A percentile compares a stretch with the other conserved stretches of the same genome.
Conservation (phyloP, 495 filamentous ascomycete genomes). For the Hypoxylon crocopeplum region DNA sequence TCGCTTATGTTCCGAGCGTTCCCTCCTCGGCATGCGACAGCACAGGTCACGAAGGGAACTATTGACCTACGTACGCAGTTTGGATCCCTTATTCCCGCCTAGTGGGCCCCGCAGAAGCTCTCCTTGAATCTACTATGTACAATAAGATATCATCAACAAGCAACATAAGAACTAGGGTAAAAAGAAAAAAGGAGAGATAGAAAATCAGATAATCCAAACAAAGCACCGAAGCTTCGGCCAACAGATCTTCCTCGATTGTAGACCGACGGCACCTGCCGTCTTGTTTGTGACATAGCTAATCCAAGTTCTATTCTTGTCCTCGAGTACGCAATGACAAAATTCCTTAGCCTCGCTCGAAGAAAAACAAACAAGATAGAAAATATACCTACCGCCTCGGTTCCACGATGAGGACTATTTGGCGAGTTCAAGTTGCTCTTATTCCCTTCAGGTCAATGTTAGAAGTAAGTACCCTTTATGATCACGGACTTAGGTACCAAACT, state of each 20-base stretch:
- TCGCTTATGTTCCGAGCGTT: conserved; percentile 24
- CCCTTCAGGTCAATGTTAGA: too few relatives aligned
- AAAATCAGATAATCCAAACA: conserved; percentile 5
- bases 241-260: conserved; percentile 24
- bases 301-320: conserved; percentile 10
- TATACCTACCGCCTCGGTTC: too few relatives aligned
- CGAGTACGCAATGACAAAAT: neutral
- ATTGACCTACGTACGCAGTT: neutral
- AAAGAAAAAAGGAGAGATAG: neutral
- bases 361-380: too few relatives aligned
- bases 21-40: conserved; percentile 15
- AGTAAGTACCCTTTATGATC: too few relatives aligned
- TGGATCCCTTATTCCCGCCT: neutral
- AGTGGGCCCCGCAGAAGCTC: neutral
- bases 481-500: too few relatives aligned
- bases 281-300: conserved; percentile 22
- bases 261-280: conserved; percentile 24
- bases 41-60: neutral
- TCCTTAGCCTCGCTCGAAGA: neutral
- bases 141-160: too few relatives aligned
- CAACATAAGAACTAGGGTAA: too few relatives aligned
- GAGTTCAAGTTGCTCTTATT: too few relatives aligned
- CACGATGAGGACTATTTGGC: neutral
- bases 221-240: conserved; percentile 12
- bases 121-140: neutral